Evolutionary conservation across 1,284 basidiomycete genomes (phyloP), one percentile per base, ranked within the genome.

Genomic region (Abortiporus biennis): DNA sequence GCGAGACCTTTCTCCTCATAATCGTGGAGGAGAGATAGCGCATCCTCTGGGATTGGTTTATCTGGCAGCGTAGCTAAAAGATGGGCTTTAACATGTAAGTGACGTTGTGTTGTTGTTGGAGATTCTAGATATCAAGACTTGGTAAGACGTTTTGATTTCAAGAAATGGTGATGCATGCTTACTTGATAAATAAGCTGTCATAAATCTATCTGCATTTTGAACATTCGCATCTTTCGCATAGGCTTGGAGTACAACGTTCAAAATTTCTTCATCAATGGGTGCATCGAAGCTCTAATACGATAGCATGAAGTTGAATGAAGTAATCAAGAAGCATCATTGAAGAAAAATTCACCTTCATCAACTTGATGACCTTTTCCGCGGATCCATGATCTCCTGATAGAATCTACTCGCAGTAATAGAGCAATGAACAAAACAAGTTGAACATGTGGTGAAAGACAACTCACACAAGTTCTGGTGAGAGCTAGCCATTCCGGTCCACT

Each of bases 61-160:
- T 1, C 57, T 51, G 0, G 67, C n/a, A n/a, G n/a, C 62, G 5
- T 66, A 58, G 4, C 71, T 61, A 24, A 62, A 62, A 85, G 54
- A 52, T 85, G 71, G 0, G 76, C 66, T 57, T 78, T 78, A 46
- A 88, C 61, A 47, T 86, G 84, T 5, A 85, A 66, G 54, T 89
- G 78, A 2, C 78, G 75, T 47, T 85, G 83, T 2, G 51, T 52
- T 25, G 76, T 71, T 0, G 71, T 76, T 22, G 78, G 76, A 11
- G 61, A 45, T 8, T 52, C 72, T n/a, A n/a, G n/a, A n/a, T n/a
- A n/a, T n/a, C n/a, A n/a, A n/a, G n/a, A n/a, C n/a, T n/a, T 78
- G 42, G 1, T 23, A 29, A 29, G 27, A 49, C 40, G 38, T 44
- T 36, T 33, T 20, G 39, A 34, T 25, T 20, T 24, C 25, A 29